Conservation (phyloP, 257 asterid genomes). For the Solanum bukasovii region DNA sequence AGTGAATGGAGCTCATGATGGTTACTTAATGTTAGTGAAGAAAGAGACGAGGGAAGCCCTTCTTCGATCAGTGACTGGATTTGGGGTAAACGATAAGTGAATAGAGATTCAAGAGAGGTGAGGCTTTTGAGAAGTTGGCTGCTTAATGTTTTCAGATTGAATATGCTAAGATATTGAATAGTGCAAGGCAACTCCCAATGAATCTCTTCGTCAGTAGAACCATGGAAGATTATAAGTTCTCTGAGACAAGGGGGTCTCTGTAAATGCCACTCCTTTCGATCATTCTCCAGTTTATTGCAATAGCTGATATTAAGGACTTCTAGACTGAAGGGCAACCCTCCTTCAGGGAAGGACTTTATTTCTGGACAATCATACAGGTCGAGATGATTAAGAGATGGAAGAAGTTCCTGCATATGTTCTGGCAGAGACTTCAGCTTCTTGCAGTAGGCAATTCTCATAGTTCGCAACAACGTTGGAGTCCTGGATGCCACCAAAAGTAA, state of each 20-base stretch:
- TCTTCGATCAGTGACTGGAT: background rate
- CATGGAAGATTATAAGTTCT: background rate
- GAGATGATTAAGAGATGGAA: background rate
- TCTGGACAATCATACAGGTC: fast-evolving
- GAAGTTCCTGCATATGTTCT: background rate
- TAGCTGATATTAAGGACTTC: fast-evolving
- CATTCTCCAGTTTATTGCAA: background rate
- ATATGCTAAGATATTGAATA: too few species aligned
- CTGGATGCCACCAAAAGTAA: background rate
- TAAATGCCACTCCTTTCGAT: background rate
- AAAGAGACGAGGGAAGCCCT: background rate
- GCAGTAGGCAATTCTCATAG: background rate
- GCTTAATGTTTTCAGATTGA: background rate
- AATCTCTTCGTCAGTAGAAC: background rate
- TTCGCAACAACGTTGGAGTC: background rate
- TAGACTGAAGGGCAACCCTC: background rate
- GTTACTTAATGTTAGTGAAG: fast-evolving
- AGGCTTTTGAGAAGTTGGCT: background rate
- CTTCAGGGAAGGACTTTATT: background rate
- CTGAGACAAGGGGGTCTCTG: background rate
- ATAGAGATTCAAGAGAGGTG: background rate
- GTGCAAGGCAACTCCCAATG: background rate
- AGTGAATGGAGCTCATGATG: background rate
- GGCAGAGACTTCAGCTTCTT: background rate
- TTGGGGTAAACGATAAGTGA: fast-evolving